These are phyloP conservation scores for Mrakia blollopis DNA, from an alignment of 768 basidiomycete species.

Conservation along the genomic window DNA sequence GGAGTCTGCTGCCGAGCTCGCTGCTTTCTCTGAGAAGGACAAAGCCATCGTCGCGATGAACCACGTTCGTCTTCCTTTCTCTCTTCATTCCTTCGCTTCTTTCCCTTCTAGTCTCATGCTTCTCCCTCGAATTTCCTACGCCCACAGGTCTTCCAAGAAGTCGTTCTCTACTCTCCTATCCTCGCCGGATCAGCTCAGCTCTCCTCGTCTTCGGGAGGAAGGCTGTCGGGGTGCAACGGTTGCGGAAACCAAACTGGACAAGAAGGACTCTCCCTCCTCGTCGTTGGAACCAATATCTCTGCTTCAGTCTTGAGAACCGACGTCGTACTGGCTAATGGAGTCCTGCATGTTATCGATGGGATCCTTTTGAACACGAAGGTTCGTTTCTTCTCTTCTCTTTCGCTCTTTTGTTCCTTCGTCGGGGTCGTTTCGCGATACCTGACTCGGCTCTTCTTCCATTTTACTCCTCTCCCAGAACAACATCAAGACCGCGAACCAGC, in stretches of 20 bases:
- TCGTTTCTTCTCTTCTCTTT: too few species aligned
- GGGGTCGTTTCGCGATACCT: too few species aligned
- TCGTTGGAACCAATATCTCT: slow-evolving; percentile 12
- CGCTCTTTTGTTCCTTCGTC: too few species aligned
- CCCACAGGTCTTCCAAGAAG: slow-evolving; percentile 2
- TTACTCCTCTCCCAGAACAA: neutral
- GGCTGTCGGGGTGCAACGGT: neutral
- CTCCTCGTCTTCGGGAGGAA: neutral
- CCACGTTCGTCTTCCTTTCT: neutral
- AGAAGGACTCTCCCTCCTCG: neutral
- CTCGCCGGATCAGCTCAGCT: slow-evolving; percentile 20
- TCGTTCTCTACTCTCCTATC: neutral
- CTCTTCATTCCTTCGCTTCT: too few species aligned
- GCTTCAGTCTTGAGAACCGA: slow-evolving; percentile 1
- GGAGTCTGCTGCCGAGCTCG: neutral
- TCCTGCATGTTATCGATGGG: slow-evolving; percentile 1
- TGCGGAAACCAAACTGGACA: slow-evolving; percentile 6
- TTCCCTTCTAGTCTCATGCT: neutral
- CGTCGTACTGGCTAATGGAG: slow-evolving; percentile 3
- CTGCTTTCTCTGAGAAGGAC: neutral
- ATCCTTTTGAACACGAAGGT: neutral
- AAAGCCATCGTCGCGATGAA: slow-evolving; percentile 5
- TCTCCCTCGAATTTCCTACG: neutral
- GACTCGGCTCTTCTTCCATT: too few species aligned
- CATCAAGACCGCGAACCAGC: slow-evolving; percentile 2